Base-by-base conservation (phyloP, 176 grass and related monocot species). In the Saccharum spontaneum region DNA sequence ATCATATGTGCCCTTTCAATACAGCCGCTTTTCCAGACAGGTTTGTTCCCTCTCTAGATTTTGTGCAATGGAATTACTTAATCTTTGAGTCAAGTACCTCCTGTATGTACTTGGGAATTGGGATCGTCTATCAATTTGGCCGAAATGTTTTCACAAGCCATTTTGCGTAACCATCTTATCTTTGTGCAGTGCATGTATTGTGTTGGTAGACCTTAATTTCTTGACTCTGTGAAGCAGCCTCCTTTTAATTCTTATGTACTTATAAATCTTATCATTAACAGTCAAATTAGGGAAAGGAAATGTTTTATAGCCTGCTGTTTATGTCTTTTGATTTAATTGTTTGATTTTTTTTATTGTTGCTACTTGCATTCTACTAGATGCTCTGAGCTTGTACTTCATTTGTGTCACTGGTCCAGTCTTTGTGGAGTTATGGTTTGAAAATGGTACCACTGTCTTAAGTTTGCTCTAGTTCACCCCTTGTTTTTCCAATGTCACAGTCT, bases 1-100 rank as follows among this genome's bases (percentile, higher is more conserved):
- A 92, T 59, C 95, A 98, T 64, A 98, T 98, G 89, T 98, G 95
- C 61, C 95, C 91, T 82, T 98, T 98, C 65, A 95, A 98, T 82
- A 93, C 95, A 52, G 93, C 95, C 66, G 92, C 91, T 80, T 95
- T 98, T 82, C 91, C 95, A 23, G 95, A 98, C 85, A 98, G 95
- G 95, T 98, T 95, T 45, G 69, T 63, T 66, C 36, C 61, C 41
- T 74, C 62, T 83, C 59, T 45, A 50, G 15, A 18, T 70, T 77
- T 61, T 60, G 13, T 71, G n/a, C 49, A 36, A 28, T 71, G n/a
- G 18, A 54, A 26, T 44, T 46, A 17, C 64, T 75, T 71, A 9
- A 12, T 85, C 13, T 66, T 18, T 73, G 43, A 71, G 4, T 60
- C 77, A 7, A 71, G 40, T 71, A 61, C 1, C 74, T 60, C 45